Evolutionary conservation across 1,284 basidiomycete genomes (phyloP), one percentile per base, ranked within the genome.

Genomic region (Heterobasidion occidentale): DNA sequence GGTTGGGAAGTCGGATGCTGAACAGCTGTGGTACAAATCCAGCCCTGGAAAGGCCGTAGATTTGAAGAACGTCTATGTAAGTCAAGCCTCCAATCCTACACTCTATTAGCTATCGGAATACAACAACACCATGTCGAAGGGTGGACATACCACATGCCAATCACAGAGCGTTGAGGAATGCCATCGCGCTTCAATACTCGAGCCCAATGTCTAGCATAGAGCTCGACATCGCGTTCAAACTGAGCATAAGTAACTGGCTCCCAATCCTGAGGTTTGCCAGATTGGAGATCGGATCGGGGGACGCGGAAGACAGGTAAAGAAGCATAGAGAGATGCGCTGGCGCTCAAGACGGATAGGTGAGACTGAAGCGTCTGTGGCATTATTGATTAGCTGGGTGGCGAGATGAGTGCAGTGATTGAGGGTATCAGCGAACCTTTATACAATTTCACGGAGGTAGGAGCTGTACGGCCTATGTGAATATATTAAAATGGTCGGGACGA

Each of bases 1-100:
- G 82, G 60, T 81, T 87, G 27, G 86, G 84, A 36, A 88, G 76
- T 12, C 84, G 79, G 56, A 88, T 71, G 63, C 83, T 85, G 72
- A 88, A 86, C 35, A 89, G 68, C 60, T 89, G 87, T 0, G 86
- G 86, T 57, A 87, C 71, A 65, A 81, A 89, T 5, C 86, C 86
- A 9, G 86, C 86, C 64, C 86, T 73, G 8, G 83, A 83, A 56
- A 89, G 71, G 53, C 83, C 82, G 64, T 88, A 89, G 59, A 89
- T 82, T 60, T 86, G 83, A 34, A 88, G 69, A 35, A 83, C 78
- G 64, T 89, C 86, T 46, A 73, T 67, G 63, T 88, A 88, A 35
- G 80, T 77, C 72, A 83, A 79, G 2, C 86, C 86, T 36, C 79
- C 75, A 46, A 89, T 69, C 86, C 86, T 89, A 59, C 46, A 57